Conservation (phyloP, 805 yeast genomes). For the Yamadazyma laniorum region DNA sequence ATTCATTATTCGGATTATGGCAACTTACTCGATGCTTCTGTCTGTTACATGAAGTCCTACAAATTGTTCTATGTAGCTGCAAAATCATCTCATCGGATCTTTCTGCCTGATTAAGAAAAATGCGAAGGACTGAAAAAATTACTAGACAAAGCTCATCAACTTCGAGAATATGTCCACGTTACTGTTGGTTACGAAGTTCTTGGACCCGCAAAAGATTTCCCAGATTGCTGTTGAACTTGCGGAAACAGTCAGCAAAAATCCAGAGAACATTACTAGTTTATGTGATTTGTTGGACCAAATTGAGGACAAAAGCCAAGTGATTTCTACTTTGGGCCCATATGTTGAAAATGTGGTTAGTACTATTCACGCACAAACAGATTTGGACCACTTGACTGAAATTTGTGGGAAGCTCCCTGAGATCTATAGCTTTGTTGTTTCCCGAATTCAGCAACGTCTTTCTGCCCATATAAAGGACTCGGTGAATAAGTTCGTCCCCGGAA, state of each 20-base stretch:
- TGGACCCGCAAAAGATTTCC: conserved; percentile 19
- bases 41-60: too few relatives aligned
- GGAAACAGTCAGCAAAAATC: conserved; percentile 15
- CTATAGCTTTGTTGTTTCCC: conserved; percentile 13
- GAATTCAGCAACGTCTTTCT: conserved; percentile 4
- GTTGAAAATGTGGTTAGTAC: conserved; percentile 5
- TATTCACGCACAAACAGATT: conserved; percentile 2
- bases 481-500: conserved; percentile 19
- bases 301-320: conserved; percentile 9
- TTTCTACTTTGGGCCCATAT: conserved; percentile 3
- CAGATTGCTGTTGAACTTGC: conserved; percentile 23
- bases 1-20: too few relatives aligned
- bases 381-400: conserved; percentile 16
- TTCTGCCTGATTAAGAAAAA: too few relatives aligned
- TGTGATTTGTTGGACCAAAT: conserved; percentile 27
- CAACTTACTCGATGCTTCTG: too few relatives aligned
- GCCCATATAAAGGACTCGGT: conserved; percentile 8
- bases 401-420: conserved; percentile 16
- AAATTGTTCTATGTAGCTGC: too few relatives aligned
- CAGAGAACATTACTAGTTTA: conserved; percentile 21
- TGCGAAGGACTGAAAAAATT: conserved; percentile 8
- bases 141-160: neutral
- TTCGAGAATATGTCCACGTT: conserved; percentile 6
- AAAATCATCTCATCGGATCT: conserved; percentile 4
- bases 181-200: conserved; percentile 24